Evolutionary conservation across 2,329 filamentous ascomycete species (phyloP), one percentile per base, ranked within the genome.

Genomic region (Diplodia seriata): DNA sequence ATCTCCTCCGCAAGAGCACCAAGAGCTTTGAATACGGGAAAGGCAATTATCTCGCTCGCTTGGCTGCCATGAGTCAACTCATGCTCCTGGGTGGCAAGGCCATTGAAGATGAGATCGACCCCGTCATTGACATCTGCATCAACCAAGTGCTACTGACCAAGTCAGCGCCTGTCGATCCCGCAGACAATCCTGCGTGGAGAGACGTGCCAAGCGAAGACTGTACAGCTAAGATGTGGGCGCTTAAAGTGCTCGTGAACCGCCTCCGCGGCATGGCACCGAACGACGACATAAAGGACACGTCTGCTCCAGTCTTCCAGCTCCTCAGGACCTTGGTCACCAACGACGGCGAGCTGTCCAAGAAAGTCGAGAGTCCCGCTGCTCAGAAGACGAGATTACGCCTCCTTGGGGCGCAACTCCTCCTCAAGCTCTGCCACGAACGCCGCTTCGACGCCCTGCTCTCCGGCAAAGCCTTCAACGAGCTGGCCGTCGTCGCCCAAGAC

Each of bases 231-330:
- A 87, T 89, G 68, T 89, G 93, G 82, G 91, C 94, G 1, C 82
- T 98, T 57, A 94, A 91, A 76, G 90, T 93, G 18, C 84, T 98
- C 31, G 92, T 95, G 69, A 98, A 98, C 77, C 88, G 91, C 66
- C 85, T 97, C 20, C 88, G 94, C 49, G 90, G 86, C 77, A 69
- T 86, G 76, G 77, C 89, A 72, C 84, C 82, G n/a, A 73, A 76
- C 6, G 74, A 77, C 11, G 72, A 75, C n/a, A 81, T 87, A 69
- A 77, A 80, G 59, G 81, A 83, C 43, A 79, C 82, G 68, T 89
- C 90, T 1, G 85, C 85, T 68, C 87, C 90, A 7, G 88, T 97
- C 0, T 93, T 93, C 80, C 90, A 89, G 76, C 86, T 97, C 33
- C 84, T 99, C 61, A 92, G 91, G 74, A 90, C 87, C 15, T 82